A percentile compares a stretch with the other conserved stretches of the same genome.
These are phyloP conservation scores for Entomortierella lignicola DNA, from an alignment of 192 early-diverging fungal species.

Conservation along the genomic window DNA sequence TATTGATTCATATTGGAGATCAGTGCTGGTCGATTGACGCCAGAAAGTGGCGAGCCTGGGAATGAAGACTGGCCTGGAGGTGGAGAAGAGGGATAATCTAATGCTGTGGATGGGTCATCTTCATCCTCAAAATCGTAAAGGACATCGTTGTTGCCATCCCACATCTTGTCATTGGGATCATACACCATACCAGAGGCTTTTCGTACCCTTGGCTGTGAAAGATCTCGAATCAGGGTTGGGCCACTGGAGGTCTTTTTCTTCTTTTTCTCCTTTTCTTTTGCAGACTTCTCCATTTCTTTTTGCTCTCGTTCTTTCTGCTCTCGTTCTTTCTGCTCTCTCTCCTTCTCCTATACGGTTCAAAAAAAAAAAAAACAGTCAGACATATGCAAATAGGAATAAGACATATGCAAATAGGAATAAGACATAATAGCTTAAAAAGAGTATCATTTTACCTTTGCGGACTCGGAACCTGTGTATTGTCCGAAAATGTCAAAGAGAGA, in stretches of 20 bases:
- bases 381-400: background rate
- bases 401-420: background rate
- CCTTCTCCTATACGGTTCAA: background rate
- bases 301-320: background rate
- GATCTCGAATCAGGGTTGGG: conserved; percentile 32
- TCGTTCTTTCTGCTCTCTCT: conserved; percentile 6
- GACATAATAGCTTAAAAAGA: background rate
- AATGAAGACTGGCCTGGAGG: background rate
- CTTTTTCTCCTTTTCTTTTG: background rate
- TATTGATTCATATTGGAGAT: conserved; percentile 40
- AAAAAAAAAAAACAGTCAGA: background rate
- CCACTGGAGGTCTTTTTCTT: conserved; percentile 15
- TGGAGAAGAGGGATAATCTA: conserved; percentile 9
- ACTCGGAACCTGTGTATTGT: conserved; percentile 1
- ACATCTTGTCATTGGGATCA: conserved; percentile 30
- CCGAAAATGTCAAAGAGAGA: conserved; percentile 49
- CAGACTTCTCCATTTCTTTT: background rate
- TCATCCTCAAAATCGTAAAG: conserved; percentile 33
- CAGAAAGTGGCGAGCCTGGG: background rate
- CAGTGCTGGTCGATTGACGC: conserved; percentile 30
- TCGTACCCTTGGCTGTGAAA: conserved; percentile 31
- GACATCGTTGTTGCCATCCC: conserved; percentile 32
- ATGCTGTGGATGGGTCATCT: background rate
- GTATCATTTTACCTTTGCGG: conserved; percentile 5
- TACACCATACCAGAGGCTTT: conserved; percentile 25